These are phyloP conservation scores for Neoascochyta sp. DNA, from an alignment of 2,329 filamentous ascomycete genomes.

Conservation along the genomic window DNA sequence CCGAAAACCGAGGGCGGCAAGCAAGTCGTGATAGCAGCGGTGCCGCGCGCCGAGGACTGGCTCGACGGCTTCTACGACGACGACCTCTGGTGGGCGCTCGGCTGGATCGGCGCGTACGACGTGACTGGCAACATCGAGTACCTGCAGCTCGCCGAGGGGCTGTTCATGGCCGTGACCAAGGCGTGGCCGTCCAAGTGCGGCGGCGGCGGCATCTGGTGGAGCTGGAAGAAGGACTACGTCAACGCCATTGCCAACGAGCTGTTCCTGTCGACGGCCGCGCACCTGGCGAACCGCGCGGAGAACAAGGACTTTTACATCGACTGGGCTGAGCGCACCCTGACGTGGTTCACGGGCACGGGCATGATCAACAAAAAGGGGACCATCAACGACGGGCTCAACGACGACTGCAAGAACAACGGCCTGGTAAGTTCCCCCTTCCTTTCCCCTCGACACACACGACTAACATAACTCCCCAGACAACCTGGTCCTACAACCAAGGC, in stretches of 20 bases:
- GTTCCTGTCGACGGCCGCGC: constrained; percentile 53
- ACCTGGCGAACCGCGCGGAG: constrained; percentile 50
- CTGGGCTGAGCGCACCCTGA: constrained; percentile 48
- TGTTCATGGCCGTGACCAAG: constrained; percentile 48
- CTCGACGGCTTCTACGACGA: constrained; percentile 51
- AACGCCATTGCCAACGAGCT: constrained; percentile 58
- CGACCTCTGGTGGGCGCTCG: constrained; percentile 51
- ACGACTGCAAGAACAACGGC: constrained; percentile 53
- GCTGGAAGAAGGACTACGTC: constrained; percentile 44
- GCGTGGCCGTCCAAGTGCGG: constrained; percentile 41
- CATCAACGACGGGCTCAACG: constrained; percentile 54
- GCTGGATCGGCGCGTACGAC: constrained; percentile 55
- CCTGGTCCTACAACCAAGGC: constrained; percentile 59
- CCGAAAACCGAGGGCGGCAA: constrained; percentile 1
- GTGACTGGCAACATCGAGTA: constrained; percentile 46
- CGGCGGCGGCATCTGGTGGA: constrained; percentile 51
- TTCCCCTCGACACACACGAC: background rate
- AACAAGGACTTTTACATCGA: constrained; percentile 41
- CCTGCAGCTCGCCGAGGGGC: constrained; percentile 46
- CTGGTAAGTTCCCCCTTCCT: constrained; percentile 14
- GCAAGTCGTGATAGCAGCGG: constrained; percentile 8
- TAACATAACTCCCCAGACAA: constrained; percentile 19
- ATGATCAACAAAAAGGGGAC: constrained; percentile 48
- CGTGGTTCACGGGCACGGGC: constrained; percentile 50
- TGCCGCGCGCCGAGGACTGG: constrained; percentile 28